Conservation (phyloP, 1,139 yeast species). For the Wickerhamiella infanticola region DNA sequence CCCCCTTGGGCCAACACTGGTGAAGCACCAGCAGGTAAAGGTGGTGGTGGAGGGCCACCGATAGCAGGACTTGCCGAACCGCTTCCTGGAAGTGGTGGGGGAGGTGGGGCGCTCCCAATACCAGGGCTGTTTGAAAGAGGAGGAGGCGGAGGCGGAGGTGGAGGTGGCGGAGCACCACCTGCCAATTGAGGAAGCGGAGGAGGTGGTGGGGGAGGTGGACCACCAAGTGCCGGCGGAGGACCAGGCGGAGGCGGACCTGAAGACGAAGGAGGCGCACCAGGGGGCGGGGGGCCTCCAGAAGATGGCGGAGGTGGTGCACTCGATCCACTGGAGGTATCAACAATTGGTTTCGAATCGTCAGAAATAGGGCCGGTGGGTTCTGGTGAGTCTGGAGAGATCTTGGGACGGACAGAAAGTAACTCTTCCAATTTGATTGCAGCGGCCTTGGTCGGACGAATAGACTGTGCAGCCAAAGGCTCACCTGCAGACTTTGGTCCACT, state of each 20-base stretch:
- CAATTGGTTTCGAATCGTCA: background rate
- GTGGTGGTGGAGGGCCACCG: constrained; percentile 25
- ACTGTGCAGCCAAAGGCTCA: background rate
- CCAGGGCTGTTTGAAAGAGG: constrained; percentile 18
- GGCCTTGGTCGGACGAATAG: background rate
- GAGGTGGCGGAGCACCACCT: constrained; percentile 18
- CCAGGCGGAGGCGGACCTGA: constrained; percentile 21
- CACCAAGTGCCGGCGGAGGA: constrained; percentile 10
- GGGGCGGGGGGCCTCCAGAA: background rate
- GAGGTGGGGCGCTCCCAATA: constrained; percentile 11
- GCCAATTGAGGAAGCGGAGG: constrained; percentile 22
- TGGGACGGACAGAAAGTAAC: background rate
- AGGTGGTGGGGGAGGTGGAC: constrained; percentile 17
- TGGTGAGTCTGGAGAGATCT: background rate
- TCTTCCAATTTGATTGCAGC: background rate
- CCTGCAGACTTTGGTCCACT: background rate
- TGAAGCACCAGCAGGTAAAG: constrained; percentile 12
- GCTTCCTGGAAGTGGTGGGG: constrained; percentile 11
- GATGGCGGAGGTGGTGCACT: background rate
- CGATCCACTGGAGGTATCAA: background rate
- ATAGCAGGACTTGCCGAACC: constrained; percentile 13
- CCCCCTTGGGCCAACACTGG: constrained; percentile 9
- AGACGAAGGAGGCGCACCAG: constrained; percentile 18
- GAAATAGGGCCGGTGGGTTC: background rate
- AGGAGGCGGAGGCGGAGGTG: constrained; percentile 24